phyloP scores from a whole-genome alignment of 2,329 filamentous ascomycete species.

The Dothidotthia symphoricarpi region DNA sequence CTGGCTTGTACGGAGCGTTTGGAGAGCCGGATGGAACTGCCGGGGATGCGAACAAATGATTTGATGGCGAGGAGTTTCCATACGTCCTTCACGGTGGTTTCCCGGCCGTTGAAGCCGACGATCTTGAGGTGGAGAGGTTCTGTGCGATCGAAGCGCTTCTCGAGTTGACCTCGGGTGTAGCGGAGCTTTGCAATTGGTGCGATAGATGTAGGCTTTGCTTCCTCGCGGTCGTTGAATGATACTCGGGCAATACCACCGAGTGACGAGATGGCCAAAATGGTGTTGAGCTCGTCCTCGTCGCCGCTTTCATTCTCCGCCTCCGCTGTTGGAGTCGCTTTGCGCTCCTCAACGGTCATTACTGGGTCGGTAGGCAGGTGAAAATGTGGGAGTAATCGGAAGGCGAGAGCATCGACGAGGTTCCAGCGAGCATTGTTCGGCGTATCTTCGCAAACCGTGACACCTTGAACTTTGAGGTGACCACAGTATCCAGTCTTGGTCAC shows the following conservation, averaged over 20 bases:
- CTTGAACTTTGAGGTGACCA: background rate
- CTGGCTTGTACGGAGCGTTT: constrained; percentile 38
- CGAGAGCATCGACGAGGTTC: constrained; percentile 35
- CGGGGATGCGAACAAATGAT: constrained; percentile 42
- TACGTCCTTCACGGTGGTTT: constrained; percentile 30
- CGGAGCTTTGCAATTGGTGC: constrained; percentile 12
- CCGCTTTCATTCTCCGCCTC: constrained; percentile 5
- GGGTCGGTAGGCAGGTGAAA: constrained; percentile 31
- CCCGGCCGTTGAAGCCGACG: constrained; percentile 46
- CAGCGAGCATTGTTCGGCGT: constrained; percentile 31
- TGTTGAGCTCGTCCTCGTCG: constrained; percentile 17
- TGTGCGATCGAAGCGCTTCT: constrained; percentile 30
- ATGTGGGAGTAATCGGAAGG: constrained; percentile 24
- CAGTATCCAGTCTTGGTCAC: constrained; percentile 30
- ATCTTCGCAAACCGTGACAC: constrained; percentile 7
- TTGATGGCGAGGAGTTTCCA: constrained; percentile 34
- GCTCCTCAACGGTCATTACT: constrained; percentile 6
- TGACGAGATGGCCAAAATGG: constrained; percentile 20
- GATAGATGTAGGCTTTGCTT: constrained; percentile 18
- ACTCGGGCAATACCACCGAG: constrained; percentile 29
- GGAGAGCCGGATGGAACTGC: constrained; percentile 40
- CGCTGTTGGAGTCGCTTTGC: constrained; percentile 8
- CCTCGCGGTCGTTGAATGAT: constrained; percentile 23
- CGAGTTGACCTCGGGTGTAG: constrained; percentile 29
- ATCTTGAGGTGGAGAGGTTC: constrained; percentile 33